Conservation (phyloP, 768 basidiomycete species). For the Leccinum longicurvipes region DNA sequence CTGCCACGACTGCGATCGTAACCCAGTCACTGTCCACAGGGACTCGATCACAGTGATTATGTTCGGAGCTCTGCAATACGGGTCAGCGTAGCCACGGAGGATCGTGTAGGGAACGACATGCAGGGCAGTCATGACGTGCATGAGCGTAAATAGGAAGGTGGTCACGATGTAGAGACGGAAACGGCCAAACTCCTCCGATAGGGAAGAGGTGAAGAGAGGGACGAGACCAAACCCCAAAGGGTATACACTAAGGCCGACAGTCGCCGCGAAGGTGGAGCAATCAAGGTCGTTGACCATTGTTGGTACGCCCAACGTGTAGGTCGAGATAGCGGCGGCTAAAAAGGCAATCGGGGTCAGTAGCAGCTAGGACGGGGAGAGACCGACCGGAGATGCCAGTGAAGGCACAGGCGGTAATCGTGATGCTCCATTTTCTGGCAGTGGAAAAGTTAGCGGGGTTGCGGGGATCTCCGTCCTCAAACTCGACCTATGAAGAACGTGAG, state of each 20-base stretch:
- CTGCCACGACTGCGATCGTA: no score
- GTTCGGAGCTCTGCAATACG: constrained; percentile 34
- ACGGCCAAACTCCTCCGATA: constrained; percentile 73
- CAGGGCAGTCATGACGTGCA: constrained; percentile 43
- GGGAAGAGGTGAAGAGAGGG: constrained; percentile 63
- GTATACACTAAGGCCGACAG: constrained; percentile 50
- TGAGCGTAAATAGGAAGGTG: constrained; percentile 44
- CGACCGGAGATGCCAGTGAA: constrained; percentile 33
- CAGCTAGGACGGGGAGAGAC: constrained; percentile 1
- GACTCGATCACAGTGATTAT: constrained; percentile 60
- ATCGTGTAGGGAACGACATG: constrained; percentile 6
- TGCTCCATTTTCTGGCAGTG: constrained; percentile 39
- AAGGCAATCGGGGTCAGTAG: not conserved
- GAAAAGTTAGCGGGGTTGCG: constrained; percentile 42
- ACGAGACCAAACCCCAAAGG: constrained; percentile 59
- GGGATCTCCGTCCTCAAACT: constrained; percentile 37
- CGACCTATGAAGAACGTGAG: constrained; percentile 30
- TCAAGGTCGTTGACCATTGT: constrained; percentile 51
- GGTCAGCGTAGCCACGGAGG: constrained; percentile 3
- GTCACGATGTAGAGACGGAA: constrained; percentile 57
- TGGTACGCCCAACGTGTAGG: constrained; percentile 53
- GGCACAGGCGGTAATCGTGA: constrained; percentile 34
- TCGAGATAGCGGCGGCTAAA: constrained; percentile 47
- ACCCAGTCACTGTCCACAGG: no score
- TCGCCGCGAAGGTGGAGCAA: constrained; percentile 44